A percentile compares a stretch with the other conserved stretches of the same genome.
These are phyloP conservation scores for Senecio squalidus DNA, from an alignment of 140 eudicot genomes.

Conservation along the genomic window DNA sequence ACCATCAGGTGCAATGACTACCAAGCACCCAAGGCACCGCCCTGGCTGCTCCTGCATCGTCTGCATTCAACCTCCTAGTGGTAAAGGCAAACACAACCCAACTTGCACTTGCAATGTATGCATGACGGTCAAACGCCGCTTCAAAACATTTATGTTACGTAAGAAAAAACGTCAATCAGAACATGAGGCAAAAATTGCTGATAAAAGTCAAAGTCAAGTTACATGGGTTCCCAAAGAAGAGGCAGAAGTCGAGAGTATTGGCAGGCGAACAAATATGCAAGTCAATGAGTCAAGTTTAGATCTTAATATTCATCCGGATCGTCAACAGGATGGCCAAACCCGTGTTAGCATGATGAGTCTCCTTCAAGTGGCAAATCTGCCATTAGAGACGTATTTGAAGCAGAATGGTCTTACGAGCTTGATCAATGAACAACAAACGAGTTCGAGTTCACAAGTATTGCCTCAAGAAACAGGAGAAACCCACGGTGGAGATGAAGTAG, in stretches of 20 bases:
- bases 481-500: not conserved
- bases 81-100: slow-evolving; percentile 94
- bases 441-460: slow-evolving; percentile 43
- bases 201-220: slow-evolving; percentile 39
- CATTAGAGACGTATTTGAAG: slow-evolving; percentile 64
- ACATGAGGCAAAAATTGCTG: slow-evolving; percentile 78
- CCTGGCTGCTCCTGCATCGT: slow-evolving; percentile 97
- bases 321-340: slow-evolving; percentile 26
- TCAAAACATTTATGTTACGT: too few relatives aligned
- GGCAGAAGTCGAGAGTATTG: too few relatives aligned
- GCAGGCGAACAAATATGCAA: too few relatives aligned
- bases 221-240: slow-evolving; percentile 47
- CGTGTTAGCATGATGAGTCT: slow-evolving; percentile 74
- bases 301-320: slow-evolving; percentile 53
- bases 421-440: slow-evolving; percentile 48
- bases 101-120: slow-evolving; percentile 86
- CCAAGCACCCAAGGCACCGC: slow-evolving; percentile 92
- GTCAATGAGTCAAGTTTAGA: slow-evolving; percentile 41
- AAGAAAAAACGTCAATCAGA: slow-evolving; percentile 87
- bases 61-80: slow-evolving; percentile 97
- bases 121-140: slow-evolving; percentile 93
- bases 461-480: slow-evolving; percentile 1
- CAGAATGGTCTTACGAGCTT: slow-evolving; percentile 80
- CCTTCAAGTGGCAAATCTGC: slow-evolving; percentile 69
- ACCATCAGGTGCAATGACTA: slow-evolving; percentile 61